Evolutionary conservation across 2,329 filamentous ascomycete genomes (phyloP), one percentile per base, ranked within the genome.

Genomic region (Epicoccum nigrum): DNA sequence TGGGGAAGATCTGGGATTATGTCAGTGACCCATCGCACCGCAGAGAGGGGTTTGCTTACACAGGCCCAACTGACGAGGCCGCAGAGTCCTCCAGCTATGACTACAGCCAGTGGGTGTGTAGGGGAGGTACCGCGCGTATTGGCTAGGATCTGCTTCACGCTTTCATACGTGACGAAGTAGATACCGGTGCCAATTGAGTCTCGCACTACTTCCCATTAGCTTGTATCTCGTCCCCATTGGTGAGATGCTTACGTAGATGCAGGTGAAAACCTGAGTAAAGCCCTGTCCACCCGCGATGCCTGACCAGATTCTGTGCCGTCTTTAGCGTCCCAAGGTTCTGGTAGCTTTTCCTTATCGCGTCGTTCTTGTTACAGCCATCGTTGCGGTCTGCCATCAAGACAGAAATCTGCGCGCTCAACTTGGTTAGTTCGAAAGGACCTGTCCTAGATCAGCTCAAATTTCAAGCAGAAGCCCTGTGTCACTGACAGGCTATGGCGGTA

Each of bases 161-260:
- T 92, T 74, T 95, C 90, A 71, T 95, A 95, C 23, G 90, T 92
- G 76, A 89, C 90, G 68, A 95, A 95, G 72, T 95, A 95, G 51
- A 93, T 90, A 23, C 85, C 84, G 1, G 90, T 95, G 45, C 90
- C 90, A 54, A 94, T 79, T 1, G 89, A 92, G 73, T 95, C 90
- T 54, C 90, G 84, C 64, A 92, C 89, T 90, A 58, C 23, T 13
- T 7, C 17, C n/a, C 16, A 38, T 70, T 20, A 71, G 64, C 35
- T 11, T 45, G 27, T 28, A 19, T 7, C 1, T 12, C n/a, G 27
- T 20, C 17, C 32, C 6, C 11, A 3, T 13, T 4, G 46, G 15
- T 16, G 7, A 20, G 31, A 7, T 13, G 51, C 88, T 76, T 79
- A 92, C 89, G 75, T 57, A 94, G 75, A 76, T 95, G 90, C 59